Conservation (phyloP, 2,329 filamentous ascomycete species). For the Aspergillus neotritici region DNA sequence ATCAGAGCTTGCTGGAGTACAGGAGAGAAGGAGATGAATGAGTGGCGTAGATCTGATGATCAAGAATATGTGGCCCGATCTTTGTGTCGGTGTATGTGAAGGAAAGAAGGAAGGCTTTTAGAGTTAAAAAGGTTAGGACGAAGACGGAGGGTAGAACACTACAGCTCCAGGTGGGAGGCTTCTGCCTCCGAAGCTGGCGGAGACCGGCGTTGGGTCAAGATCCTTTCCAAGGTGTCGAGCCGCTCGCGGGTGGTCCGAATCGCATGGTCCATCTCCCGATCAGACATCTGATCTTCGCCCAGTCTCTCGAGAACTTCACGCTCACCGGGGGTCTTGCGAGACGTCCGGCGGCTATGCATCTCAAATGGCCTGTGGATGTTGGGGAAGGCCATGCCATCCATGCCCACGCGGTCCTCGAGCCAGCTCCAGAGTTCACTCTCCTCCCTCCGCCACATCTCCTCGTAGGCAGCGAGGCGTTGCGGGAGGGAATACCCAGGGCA, state of each 20-base stretch:
- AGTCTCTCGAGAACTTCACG: conserved; percentile 52
- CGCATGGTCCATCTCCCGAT: conserved; percentile 70
- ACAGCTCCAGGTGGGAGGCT: conserved; percentile 22
- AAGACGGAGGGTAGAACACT: not conserved
- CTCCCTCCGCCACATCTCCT: conserved; percentile 85
- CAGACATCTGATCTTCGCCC: conserved; percentile 62
- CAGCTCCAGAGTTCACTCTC: conserved; percentile 89
- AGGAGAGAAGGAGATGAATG: conserved; percentile 1
- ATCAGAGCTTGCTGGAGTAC: too few relatives aligned
- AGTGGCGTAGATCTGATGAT: not conserved
- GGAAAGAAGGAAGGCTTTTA: not conserved
- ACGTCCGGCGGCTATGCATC: conserved; percentile 41
- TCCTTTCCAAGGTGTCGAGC: conserved; percentile 67
- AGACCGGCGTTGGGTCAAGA: conserved; percentile 56
- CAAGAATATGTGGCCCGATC: not conserved
- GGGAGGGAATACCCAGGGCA: conserved; percentile 44
- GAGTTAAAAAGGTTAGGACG: not conserved
- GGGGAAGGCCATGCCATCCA: conserved; percentile 52
- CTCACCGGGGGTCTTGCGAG: conserved; percentile 29
- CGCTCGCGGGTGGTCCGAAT: conserved; percentile 84
- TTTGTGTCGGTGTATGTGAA: not conserved
- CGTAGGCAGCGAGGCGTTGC: conserved; percentile 74
- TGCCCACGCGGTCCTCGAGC: conserved; percentile 78
- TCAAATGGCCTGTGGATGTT: conserved; percentile 21
- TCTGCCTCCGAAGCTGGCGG: conserved; percentile 15